A percentile compares a stretch with the other conserved stretches of the same genome.
Conservation (phyloP, 441 rosid species). For the Breynia disticha region DNA sequence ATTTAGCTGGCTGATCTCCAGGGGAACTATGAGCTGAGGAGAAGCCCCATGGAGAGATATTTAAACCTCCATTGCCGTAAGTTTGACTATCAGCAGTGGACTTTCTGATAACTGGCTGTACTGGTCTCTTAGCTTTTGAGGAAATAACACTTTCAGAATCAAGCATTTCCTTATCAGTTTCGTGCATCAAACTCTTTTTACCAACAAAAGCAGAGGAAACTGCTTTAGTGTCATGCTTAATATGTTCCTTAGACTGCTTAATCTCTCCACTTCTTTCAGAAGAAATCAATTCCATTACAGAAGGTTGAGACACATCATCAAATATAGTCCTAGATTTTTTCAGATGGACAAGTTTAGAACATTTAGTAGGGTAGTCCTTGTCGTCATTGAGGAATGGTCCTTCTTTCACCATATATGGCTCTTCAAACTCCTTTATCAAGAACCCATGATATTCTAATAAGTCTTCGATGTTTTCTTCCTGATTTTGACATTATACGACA, state of each 20-base stretch:
- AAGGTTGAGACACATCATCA: slow-evolving; percentile 52
- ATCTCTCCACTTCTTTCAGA: slow-evolving; percentile 23
- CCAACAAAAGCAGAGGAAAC: slow-evolving; percentile 20
- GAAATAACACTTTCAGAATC: slow-evolving; percentile 27
- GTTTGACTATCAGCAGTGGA: slow-evolving; percentile 24
- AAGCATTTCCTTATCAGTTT: slow-evolving; percentile 36
- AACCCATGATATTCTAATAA: slow-evolving; percentile 74
- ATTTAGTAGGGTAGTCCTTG: slow-evolving; percentile 67
- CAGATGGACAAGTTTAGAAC: slow-evolving; percentile 76
- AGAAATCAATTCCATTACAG: slow-evolving; percentile 21
- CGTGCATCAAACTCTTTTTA: slow-evolving; percentile 23
- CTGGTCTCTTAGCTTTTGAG: slow-evolving; percentile 25
- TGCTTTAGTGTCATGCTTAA: slow-evolving; percentile 21
- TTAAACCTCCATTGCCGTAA: slow-evolving; percentile 23
- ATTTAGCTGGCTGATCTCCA: slow-evolving; percentile 21
- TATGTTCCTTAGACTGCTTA: slow-evolving; percentile 25
- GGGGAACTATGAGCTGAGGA: slow-evolving; percentile 30
- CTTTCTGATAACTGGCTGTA: slow-evolving; percentile 22
- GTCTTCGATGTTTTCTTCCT: slow-evolving; percentile 78
- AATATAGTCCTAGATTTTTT: slow-evolving; percentile 60
- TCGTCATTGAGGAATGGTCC: slow-evolving; percentile 73
- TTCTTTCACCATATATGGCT: slow-evolving; percentile 89
- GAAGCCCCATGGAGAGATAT: slow-evolving; percentile 24
- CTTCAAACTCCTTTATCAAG: slow-evolving; percentile 66
- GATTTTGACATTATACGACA: slow-evolving; percentile 20